Conservation (phyloP, 2,329 filamentous ascomycete genomes). For the Colletotrichum tamarilloi region DNA sequence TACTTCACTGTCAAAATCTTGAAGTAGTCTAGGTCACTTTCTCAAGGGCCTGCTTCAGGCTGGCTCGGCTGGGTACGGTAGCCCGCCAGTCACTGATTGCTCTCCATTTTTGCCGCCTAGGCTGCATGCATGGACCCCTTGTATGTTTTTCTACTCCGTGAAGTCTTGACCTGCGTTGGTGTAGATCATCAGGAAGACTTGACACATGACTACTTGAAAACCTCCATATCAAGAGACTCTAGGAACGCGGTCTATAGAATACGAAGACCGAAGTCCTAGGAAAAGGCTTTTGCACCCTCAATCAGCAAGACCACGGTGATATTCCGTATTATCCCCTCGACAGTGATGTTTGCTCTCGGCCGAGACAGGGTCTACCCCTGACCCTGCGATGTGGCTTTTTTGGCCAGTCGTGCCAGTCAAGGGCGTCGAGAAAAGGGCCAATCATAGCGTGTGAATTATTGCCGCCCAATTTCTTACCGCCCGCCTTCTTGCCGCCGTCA, state of each 20-base stretch:
- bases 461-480: background rate
- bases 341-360: background rate
- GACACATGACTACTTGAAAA: background rate
- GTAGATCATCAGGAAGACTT: background rate
- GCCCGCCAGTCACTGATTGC: background rate
- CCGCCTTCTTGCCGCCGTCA: background rate
- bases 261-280: background rate
- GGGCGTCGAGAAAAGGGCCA: background rate
- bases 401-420: background rate
- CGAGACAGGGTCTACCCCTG: background rate
- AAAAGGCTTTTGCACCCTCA: background rate
- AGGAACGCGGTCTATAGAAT: background rate
- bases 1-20: background rate
- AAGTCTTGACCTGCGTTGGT: background rate
- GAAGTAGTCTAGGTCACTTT: background rate
- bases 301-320: background rate
- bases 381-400: background rate
- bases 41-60: background rate
- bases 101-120: background rate
- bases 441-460: background rate
- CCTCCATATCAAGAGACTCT: background rate
- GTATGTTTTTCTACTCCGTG: background rate
- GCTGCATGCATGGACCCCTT: background rate
- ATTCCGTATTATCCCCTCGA: background rate
- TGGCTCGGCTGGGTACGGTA: background rate